A percentile compares a stretch with the other conserved stretches of the same genome.
Conservation (phyloP, 495 filamentous ascomycete genomes). For the Viridothelium virens region DNA sequence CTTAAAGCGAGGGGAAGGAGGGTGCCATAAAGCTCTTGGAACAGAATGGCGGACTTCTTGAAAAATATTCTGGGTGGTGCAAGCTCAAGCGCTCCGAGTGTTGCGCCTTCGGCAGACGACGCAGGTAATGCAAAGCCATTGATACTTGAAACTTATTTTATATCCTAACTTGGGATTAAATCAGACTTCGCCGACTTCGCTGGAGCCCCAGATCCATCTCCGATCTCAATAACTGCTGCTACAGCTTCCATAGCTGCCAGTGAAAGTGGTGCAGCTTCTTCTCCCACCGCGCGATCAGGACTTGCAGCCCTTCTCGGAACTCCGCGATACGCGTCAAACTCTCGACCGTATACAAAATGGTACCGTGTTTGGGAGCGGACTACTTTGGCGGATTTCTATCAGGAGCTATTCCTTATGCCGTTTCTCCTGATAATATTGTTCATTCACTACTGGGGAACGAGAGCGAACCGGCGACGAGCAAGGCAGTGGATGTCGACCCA, state of each 20-base stretch:
- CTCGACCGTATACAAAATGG: constrained; percentile 77
- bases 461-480: constrained; percentile 70
- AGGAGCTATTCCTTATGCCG: constrained; percentile 73
- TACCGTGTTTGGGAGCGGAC: constrained; percentile 92
- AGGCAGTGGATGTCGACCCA: constrained; percentile 73
- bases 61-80: background rate
- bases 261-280: constrained; percentile 42
- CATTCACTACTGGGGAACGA: constrained; percentile 75
- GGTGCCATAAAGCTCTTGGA: background rate
- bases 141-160: background rate
- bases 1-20: background rate
- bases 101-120: constrained; percentile 25
- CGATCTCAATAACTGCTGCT: constrained; percentile 36
- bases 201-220: constrained; percentile 32
- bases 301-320: constrained; percentile 12
- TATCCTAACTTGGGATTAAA: constrained; percentile 11
- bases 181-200: constrained; percentile 47
- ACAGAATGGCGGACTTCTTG: background rate
- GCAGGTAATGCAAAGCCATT: constrained; percentile 15
- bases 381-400: constrained; percentile 69
- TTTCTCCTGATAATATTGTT: constrained; percentile 64
- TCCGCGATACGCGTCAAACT: constrained; percentile 16
- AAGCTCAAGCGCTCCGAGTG: constrained; percentile 1
- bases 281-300: constrained; percentile 35
- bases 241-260: constrained; percentile 34